Base-by-base conservation (phyloP, 2,329 filamentous ascomycete species). In the Mariannaea sp. region DNA sequence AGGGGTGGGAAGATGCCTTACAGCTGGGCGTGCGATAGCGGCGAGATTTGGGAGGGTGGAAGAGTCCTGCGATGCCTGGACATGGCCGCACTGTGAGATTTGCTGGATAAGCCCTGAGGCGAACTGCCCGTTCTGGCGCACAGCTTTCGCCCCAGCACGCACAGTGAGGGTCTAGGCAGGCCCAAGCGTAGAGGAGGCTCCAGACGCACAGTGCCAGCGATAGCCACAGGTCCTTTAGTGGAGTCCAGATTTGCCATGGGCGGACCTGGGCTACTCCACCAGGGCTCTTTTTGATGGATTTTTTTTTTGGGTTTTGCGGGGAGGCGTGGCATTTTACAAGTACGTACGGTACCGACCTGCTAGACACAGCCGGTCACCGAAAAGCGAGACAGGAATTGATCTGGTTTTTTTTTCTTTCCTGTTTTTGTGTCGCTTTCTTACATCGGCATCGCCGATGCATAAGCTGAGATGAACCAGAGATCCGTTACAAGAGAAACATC, bases 161-260 rank as follows among this genome's bases (percentile, higher is more conserved):
- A 53, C 50, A 48, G 50, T 53, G 50, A 53, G 49, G 26, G 39
- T 36, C 43, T 53, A 38, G 38, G 47, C n/a, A n/a, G n/a, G n/a
- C n/a, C n/a, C n/a, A n/a, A n/a, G n/a, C n/a, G n/a, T n/a, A n/a
- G n/a, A n/a, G n/a, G n/a, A n/a, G n/a, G n/a, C n/a, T 22, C 16
- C 22, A 13, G 24, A 14, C 39, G 19, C 20, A 26, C 38, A 40
- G 38, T 16, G 26, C 7, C n/a, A n/a, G n/a, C n/a, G n/a, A n/a
- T n/a, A n/a, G n/a, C n/a, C n/a, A n/a, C n/a, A n/a, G 13, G 29
- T 4, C 9, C 13, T 10, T 9, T 30, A 36, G 13, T 40, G 43
- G 22, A 27, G 45, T 49, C 19, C 43, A 39, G 20, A 39, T 35
- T 33, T n/a, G 14, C 44, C 5, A n/a, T n/a, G n/a, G n/a, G n/a